A percentile compares a stretch with the other conserved stretches of the same genome.
Conservation (phyloP, 106 monocot genomes). For the Hemerocallis citrina region DNA sequence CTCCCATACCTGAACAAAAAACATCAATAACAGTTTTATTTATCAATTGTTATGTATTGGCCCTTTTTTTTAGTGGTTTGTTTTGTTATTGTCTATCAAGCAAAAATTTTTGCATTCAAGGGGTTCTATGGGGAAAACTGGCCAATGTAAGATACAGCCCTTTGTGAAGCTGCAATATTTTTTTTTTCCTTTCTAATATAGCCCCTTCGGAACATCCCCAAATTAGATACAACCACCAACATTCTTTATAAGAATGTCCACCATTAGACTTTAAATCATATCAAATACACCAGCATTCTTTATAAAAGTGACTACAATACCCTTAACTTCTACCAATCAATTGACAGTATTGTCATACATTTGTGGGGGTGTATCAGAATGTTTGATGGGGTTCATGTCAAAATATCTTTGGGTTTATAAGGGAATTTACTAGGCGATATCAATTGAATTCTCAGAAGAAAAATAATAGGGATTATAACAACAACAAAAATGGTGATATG, state of each 20-base stretch:
- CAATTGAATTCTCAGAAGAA: background rate
- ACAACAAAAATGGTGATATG: background rate
- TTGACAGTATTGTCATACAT: too few species aligned
- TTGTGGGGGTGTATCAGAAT: too few species aligned
- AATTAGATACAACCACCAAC: too few species aligned
- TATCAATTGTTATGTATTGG: background rate
- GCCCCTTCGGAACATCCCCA: too few species aligned
- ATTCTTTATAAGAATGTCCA: too few species aligned
- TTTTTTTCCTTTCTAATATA: too few species aligned
- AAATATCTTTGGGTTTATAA: background rate
- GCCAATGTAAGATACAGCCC: background rate
- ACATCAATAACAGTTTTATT: background rate
- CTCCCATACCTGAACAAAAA: background rate
- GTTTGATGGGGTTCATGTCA: too few species aligned
- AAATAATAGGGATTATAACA: background rate
- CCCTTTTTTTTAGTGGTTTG: background rate
- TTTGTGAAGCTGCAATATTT: background rate
- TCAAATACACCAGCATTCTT: too few species aligned
- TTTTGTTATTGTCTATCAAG: background rate
- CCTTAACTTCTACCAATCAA: too few species aligned
- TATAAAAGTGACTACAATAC: too few species aligned
- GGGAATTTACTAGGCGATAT: background rate
- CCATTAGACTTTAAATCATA: too few species aligned
- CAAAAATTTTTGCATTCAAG: background rate
- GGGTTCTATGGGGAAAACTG: background rate